Percentiles rank a stretch among this genome's conserved stretches.
Evolutionary conservation across 805 yeast species (phyloP).

Genomic region (Yamadazyma tumulicola): DNA sequence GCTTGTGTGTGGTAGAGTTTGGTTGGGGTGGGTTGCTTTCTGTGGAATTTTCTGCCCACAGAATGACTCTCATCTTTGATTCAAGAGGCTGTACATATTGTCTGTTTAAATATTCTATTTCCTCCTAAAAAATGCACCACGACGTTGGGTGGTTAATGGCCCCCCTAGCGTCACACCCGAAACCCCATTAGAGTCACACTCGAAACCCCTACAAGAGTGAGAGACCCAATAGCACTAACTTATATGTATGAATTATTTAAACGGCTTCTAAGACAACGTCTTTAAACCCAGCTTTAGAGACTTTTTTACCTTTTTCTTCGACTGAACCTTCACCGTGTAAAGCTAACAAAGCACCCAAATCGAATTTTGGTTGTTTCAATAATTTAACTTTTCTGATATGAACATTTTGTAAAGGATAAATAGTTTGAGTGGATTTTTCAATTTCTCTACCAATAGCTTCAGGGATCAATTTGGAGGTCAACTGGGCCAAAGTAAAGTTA

Average conservation of each 20-base stretch:
- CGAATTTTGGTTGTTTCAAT: constrained; percentile 98
- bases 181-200: too few species aligned
- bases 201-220: too few species aligned
- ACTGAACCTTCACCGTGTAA: constrained; percentile 94
- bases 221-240: background rate
- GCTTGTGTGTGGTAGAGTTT: too few species aligned
- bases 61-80: too few species aligned
- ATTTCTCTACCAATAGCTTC: constrained; percentile 99
- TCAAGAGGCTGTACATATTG: constrained; percentile 7
- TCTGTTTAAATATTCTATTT: constrained; percentile 3
- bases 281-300: constrained; percentile 96
- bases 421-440: constrained; percentile 90
- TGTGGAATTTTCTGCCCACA: too few species aligned
- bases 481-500: constrained; percentile 92
- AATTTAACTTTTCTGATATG: constrained; percentile 98
- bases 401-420: constrained; percentile 97
- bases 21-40: too few species aligned
- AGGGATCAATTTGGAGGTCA: constrained; percentile 95
- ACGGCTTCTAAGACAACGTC: constrained; percentile 98
- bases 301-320: constrained; percentile 96
- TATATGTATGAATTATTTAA: constrained; percentile 35
- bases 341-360: constrained; percentile 91
- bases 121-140: too few species aligned
- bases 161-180: too few species aligned
- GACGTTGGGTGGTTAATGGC: too few species aligned